Percentiles rank a stretch among this genome's conserved stretches.
These are phyloP conservation scores for Anethum foeniculum DNA, from an alignment of 140 eudicot genomes.

Conservation along the genomic window DNA sequence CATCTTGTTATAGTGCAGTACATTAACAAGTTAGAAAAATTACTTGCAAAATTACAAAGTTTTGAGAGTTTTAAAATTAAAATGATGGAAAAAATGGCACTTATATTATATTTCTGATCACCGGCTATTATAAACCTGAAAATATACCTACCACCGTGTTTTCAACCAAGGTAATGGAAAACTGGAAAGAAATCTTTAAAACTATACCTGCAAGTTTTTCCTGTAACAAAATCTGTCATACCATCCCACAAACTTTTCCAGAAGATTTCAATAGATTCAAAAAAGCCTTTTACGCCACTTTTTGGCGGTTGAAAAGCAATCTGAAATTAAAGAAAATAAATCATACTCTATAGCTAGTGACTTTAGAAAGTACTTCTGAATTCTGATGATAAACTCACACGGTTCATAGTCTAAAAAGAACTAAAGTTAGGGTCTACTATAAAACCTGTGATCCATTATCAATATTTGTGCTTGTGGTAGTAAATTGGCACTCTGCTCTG, in stretches of 20 bases:
- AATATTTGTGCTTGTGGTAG: slow-evolving; percentile 76
- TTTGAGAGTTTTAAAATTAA: neutral
- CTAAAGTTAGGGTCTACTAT: neutral
- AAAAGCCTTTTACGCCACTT: slow-evolving; percentile 44
- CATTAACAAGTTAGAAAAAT: neutral
- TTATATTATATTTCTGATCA: neutral
- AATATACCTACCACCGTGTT: neutral
- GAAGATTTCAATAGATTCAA: slow-evolving; percentile 51
- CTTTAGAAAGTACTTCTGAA: neutral
- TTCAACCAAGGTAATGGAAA: neutral
- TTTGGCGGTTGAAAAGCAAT: slow-evolving; percentile 65
- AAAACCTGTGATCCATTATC: slow-evolving; percentile 92
- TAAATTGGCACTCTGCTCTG: slow-evolving; percentile 91
- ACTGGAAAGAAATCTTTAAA: neutral
- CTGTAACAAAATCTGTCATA: slow-evolving; percentile 66
- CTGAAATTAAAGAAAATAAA: slow-evolving; percentile 25
- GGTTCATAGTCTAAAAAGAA: neutral
- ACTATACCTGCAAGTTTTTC: slow-evolving; percentile 73
- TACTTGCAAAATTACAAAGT: neutral
- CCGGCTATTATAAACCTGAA: neutral
- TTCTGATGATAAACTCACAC: neutral
- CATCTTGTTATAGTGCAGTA: neutral
- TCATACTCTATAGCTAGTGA: neutral
- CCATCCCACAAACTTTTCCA: slow-evolving; percentile 62
- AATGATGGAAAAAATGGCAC: neutral